Base-by-base conservation (phyloP, 23 red algal species). In the Porphyridium purpureum region DNA sequence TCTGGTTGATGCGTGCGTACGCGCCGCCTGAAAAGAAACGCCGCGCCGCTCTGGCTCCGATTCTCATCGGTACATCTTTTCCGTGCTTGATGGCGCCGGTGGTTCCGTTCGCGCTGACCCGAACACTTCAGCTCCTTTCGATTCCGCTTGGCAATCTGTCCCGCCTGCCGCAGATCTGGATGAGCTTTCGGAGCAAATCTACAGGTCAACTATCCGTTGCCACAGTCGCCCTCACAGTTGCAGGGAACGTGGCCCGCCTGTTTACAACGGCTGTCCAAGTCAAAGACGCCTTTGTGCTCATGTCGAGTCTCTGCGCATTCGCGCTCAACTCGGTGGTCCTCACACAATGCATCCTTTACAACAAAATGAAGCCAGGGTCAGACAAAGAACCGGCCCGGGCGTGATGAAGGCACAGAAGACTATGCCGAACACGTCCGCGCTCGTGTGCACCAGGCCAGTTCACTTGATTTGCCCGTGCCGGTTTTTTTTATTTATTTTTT, bases 251-350 rank as follows among this genome's bases (percentile, higher is more conserved):
- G 21, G 90, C 90, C 0, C 64, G 90, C 5, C 52, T 98, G 42
- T 98, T 98, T 55, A 98, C 90, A 14, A 98, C 90, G 9, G 29
- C 86, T 19, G 79, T 83, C 1, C 78, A 80, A 38, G 74, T 98
- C 24, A 11, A 63, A 50, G 73, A 93, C 48, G 54, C 67, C 24
- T 55, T 85, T 51, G 72, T 85, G 69, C 56, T 85, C 17, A 11
- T 44, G 11, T 11, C 11, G 38, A 11, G 11, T 17, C 11, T 44
- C 11, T 11, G 38, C 38, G 38, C 38, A 11, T 44, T 44, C 38
- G 11, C 17, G 11, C 11, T 44, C 11, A 44, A 44, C 38, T 11
- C 11, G 38, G 38, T 17, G 38, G 11, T 44, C 38, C 17, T 44
- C 38, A 11, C 17, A 44, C 38, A 44, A 44, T 44, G 38, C n/a